phyloP scores from a whole-genome alignment of 2,329 filamentous ascomycete genomes.

The Colletotrichum musae region DNA sequence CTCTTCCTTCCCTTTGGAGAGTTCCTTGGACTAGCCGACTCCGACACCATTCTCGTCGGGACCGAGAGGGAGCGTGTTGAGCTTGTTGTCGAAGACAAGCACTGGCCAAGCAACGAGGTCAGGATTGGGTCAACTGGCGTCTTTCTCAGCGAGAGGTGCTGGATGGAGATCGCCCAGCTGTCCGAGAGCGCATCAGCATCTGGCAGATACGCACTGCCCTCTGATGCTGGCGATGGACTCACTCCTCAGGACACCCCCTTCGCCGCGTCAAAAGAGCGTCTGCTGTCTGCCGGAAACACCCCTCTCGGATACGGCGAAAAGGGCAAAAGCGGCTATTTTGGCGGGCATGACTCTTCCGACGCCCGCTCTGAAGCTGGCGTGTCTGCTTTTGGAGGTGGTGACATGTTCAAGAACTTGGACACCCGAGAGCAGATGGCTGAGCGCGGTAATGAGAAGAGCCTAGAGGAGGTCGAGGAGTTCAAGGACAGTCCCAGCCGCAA shows the following conservation, averaged over 20 bases:
- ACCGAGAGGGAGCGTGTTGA: conserved; percentile 94
- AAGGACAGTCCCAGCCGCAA: conserved; percentile 85
- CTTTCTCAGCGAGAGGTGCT: conserved; percentile 95
- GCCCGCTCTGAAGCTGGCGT: conserved; percentile 90
- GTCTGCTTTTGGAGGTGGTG: conserved; percentile 91
- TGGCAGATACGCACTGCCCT: conserved; percentile 66
- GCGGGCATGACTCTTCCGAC: conserved; percentile 80
- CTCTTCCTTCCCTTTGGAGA: conserved; percentile 96
- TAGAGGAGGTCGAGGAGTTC: conserved; percentile 91
- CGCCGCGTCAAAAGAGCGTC: conserved; percentile 73
- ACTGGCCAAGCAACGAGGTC: conserved; percentile 94
- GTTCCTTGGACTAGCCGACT: conserved; percentile 90
- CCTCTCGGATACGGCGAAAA: conserved; percentile 81
- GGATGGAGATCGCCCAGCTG: conserved; percentile 89
- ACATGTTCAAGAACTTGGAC: conserved; percentile 98
- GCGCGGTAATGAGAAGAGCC: conserved; percentile 90
- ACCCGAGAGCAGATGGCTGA: conserved; percentile 95
- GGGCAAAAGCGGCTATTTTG: conserved; percentile 84
- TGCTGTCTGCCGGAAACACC: conserved; percentile 66
- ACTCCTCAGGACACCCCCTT: conserved; percentile 74
- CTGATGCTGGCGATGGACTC: conserved; percentile 75
- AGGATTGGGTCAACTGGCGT: conserved; percentile 92
- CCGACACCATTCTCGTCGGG: conserved; percentile 88
- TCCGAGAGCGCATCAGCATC: conserved; percentile 72
- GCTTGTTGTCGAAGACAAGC: conserved; percentile 90